Base-by-base conservation (phyloP, 192 early-diverging fungal species). In the Linnemannia schmuckeri region DNA sequence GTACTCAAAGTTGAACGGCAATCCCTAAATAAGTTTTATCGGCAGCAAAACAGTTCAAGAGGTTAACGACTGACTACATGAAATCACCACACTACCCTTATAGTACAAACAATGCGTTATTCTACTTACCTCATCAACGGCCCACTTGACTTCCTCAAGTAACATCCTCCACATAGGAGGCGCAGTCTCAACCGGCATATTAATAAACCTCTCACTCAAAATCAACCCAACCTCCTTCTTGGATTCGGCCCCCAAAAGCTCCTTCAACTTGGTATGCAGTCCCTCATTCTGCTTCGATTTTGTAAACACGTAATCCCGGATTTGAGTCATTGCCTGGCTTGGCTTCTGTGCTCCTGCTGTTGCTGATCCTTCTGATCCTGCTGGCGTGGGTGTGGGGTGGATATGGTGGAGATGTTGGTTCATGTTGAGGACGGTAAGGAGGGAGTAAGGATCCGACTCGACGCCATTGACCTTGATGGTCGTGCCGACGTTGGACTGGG, bases 171-270 rank as follows among this genome's bases (percentile, higher is more conserved):
- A 95, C 96, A 99, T 96, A 3, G 96, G 97, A 27, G 97, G 95
- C 2, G 95, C 93, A 13, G 98, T 91, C 81, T 98, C 95, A 38
- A 97, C 96, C 17, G 98, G 98, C 96, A 99, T 97, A 83, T 99
- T 99, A 83, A 99, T 93, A 35, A 99, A 92, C 9, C 98, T 90
- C 77, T 98, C 97, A 79, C 93, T 96, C 30, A 99, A 33, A 35
- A 99, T 81, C 72, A 97, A 76, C 0, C 94, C 97, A 22, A 93
- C 88, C 20, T 91, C 70, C 38, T 81, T 74, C 35, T 78, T 86
- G 33, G 87, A 80, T 18, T 76, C 76, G 42, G 82, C 49, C n/a
- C 73, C 85, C 54, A 89, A 91, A 30, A 82, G 89, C 35, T 85
- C 85, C 54, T 40, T 75, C 17, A 82, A 73, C 80, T 81, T 83